Conservation (phyloP, 768 basidiomycete genomes). For the Cystobasidiopsis lactophilus region DNA sequence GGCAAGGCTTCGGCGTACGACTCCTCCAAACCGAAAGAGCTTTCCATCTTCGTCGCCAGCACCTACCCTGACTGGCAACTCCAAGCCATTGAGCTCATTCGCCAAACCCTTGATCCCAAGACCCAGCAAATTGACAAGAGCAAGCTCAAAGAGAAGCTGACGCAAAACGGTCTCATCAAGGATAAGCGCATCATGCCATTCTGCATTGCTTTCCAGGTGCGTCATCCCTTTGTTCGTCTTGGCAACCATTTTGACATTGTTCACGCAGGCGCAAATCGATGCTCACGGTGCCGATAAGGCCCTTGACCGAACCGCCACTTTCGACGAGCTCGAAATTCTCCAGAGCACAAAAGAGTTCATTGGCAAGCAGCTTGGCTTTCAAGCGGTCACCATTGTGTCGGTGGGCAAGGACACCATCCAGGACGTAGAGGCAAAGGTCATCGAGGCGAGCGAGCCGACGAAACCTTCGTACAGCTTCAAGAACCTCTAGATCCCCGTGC, state of each 20-base stretch:
- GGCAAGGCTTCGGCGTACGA: constrained; percentile 47
- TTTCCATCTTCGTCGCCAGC: constrained; percentile 74
- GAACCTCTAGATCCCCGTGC: constrained; percentile 28
- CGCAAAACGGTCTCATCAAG: constrained; percentile 59
- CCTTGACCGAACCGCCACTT: constrained; percentile 60
- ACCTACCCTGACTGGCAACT: constrained; percentile 90
- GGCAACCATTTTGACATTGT: too few species aligned
- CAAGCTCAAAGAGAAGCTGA: constrained; percentile 46
- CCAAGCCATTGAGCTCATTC: constrained; percentile 40
- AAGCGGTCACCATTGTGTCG: constrained; percentile 35
- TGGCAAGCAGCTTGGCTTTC: constrained; percentile 33
- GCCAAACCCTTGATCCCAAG: constrained; percentile 13
- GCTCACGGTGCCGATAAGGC: constrained; percentile 34
- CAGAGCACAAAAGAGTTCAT: constrained; percentile 53
- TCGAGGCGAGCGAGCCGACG: constrained; percentile 73
- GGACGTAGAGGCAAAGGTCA: constrained; percentile 44
- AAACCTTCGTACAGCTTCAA: constrained; percentile 67
- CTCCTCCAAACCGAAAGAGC: constrained; percentile 51
- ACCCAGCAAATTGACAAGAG: constrained; percentile 57
- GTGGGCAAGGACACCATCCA: constrained; percentile 44
- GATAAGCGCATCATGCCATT: constrained; percentile 94
- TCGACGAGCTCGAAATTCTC: constrained; percentile 58
- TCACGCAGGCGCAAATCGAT: too few species aligned
- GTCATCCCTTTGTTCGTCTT: constrained; percentile 11
- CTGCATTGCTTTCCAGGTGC: constrained; percentile 74